Base-by-base conservation (phyloP, 2,329 filamentous ascomycete genomes). In the Verticillium alfalfae region DNA sequence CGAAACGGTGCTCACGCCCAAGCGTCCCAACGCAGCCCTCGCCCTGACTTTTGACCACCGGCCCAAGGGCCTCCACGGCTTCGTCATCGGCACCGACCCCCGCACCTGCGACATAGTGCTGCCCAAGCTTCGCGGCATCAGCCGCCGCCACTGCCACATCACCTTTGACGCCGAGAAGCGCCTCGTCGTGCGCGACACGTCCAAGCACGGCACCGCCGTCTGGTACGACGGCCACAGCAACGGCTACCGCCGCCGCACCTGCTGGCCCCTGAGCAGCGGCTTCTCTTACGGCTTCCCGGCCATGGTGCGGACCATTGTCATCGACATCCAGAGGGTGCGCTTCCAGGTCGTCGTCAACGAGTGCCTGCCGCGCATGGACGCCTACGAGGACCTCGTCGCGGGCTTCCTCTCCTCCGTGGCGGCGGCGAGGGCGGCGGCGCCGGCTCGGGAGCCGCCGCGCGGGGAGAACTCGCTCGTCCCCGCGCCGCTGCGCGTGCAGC, bases 171-270 rank as follows among this genome's bases (percentile, higher is more conserved):
- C 69, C 22, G 70, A 76, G 59, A 70, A 70, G 16, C 68, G 76
- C 34, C 72, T 78, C 41, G 68, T 76, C 4, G 71, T 78, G 9
- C 70, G 73, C 58, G 76, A 78, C 67, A 73, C 72, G 55, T 78
- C 76, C 2, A 69, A 69, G 39, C 38, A 58, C 18, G 76, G 76
- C 15, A 78, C 76, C 1, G 72, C 76, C 57, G 75, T 78, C 36
- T 78, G 76, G 76, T 78, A 76, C 66, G 75, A 77, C 61, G 76
- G 73, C 71, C 71, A 72, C 61, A 73, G 74, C 66, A 72, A 68
- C 59, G 76, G 76, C 38, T 74, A 78, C 62, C 71, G 69, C 56
- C 69, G 67, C 2, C 70, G 73, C 58, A 70, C 73, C 57, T 71
- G 73, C 1, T 78, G 76, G 76, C 63, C 74, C 22, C 66, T 78